Base-by-base conservation (phyloP, 108 stramenopile genomes). In the Cyclostephanos invisitatus region DNA sequence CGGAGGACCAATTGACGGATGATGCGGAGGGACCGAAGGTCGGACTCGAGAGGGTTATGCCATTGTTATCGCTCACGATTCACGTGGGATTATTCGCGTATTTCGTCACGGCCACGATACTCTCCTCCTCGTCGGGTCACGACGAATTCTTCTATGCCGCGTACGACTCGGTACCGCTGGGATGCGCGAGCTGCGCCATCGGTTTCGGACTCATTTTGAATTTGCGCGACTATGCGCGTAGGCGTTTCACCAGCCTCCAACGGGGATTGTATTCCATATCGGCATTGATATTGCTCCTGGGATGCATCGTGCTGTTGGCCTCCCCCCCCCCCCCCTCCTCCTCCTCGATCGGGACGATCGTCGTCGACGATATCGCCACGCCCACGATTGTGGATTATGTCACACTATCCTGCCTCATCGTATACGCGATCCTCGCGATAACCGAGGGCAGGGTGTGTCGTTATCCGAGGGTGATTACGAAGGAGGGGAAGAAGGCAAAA, bases 371-470 rank as follows among this genome's bases (percentile, higher is more conserved):
- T 32, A 32, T 4, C 3, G 4, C 32, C 3, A 32, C 32, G 32
- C 62, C 67, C 0, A 73, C 83, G 0, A 44, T 61, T 12, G 73
- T 82, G 0, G 74, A 62, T 40, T 77, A 84, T 61, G 80, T 60
- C 7, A 69, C 78, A 1, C 72, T 89, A 29, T 66, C 63, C 15
- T 51, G 69, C 44, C 69, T 85, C 29, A 38, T 68, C 32, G 55
- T 77, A 0, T 86, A 85, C 64, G 64, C 62, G 17, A 35, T 83
- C 1, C 58, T 86, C 51, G 81, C 84, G 0, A 53, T 87, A 65
- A 62, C 37, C 2, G 90, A 91, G 74, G 83, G 75, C 15, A 64
- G 84, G 56, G 61, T 85, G 20, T 67, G 83, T 59, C 70, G 63
- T 28, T 77, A 78, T 28, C 85, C 88, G 55, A 51, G 47, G 51